Conservation (phyloP, 495 filamentous ascomycete species). For the Xylona heveae region DNA sequence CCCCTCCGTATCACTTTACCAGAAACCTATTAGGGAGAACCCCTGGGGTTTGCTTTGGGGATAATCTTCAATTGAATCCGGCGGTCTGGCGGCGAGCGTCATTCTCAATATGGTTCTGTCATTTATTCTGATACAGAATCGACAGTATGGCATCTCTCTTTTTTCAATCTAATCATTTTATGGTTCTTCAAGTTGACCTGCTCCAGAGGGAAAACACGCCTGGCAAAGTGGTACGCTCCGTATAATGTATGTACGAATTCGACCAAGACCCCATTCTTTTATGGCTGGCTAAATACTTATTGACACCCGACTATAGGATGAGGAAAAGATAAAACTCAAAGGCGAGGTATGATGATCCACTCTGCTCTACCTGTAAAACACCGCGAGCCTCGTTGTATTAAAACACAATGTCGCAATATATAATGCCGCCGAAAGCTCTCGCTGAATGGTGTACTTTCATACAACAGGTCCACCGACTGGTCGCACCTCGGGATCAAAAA, state of each 20-base stretch:
- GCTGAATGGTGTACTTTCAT: background rate
- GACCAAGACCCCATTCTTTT: too few species aligned
- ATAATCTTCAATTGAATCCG: too few species aligned
- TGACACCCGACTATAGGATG: conserved; percentile 30
- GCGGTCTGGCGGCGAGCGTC: too few species aligned
- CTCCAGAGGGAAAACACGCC: conserved; percentile 82
- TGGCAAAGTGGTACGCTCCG: conserved; percentile 97
- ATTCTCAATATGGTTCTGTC: conserved; percentile 64
- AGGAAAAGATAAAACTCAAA: conserved; percentile 91
- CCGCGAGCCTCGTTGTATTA: background rate
- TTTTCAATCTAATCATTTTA: conserved; percentile 2
- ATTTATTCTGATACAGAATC: conserved; percentile 92
- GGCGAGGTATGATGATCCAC: conserved; percentile 36
- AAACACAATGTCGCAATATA: background rate
- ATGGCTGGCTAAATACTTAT: background rate
- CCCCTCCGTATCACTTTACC: too few species aligned
- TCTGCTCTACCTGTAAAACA: background rate
- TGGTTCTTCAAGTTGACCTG: background rate
- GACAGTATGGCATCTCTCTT: conserved; percentile 40
- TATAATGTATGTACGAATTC: conserved; percentile 72
- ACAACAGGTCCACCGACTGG: conserved; percentile 73
- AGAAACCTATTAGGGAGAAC: too few species aligned
- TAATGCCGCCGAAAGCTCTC: background rate
- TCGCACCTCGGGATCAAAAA: conserved; percentile 94
- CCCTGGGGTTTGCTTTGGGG: too few species aligned